Conservation (phyloP, 176 grass and related monocot genomes). For the Hsuehochloa calcarea region DNA sequence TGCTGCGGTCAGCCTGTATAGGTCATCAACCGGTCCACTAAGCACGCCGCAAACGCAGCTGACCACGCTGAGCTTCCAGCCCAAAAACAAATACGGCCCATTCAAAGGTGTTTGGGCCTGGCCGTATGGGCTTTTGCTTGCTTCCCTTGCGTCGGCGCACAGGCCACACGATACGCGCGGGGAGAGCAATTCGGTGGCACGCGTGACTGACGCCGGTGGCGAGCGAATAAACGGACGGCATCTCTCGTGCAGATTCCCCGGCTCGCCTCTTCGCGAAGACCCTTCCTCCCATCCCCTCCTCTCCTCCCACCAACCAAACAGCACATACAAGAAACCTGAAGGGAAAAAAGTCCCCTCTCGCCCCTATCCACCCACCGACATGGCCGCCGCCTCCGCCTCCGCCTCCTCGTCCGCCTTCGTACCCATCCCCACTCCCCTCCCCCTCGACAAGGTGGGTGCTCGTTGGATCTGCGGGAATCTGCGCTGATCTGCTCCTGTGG, state of each 20-base stretch:
- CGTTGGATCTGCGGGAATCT: background rate
- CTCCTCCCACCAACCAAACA: background rate
- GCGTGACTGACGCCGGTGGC: background rate
- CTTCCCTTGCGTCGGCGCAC: too few relatives aligned
- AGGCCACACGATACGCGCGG: background rate
- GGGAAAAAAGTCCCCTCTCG: background rate
- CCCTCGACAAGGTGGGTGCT: slow-evolving; percentile 24
- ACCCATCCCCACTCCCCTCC: background rate
- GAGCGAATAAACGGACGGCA: slow-evolving; percentile 37
- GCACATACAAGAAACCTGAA: background rate
- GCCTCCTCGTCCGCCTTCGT: background rate
- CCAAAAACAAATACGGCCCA: background rate
- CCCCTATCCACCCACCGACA: slow-evolving; percentile 8
- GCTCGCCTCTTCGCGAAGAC: slow-evolving; percentile 9
- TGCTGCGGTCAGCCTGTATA: too few relatives aligned
- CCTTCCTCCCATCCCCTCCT: background rate
- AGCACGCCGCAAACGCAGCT: too few relatives aligned
- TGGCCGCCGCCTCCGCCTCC: slow-evolving; percentile 35
- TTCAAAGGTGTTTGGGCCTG: background rate
- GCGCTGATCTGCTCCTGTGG: background rate
- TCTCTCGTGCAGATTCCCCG: background rate
- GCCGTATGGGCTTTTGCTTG: background rate
- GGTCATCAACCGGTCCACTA: too few relatives aligned
- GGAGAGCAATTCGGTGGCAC: background rate
- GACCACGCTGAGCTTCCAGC: too few relatives aligned